A percentile compares a stretch with the other conserved stretches of the same genome.
phyloP scores from a whole-genome alignment of 2,329 filamentous ascomycete species.

The Neopestalotiopsis rosae region DNA sequence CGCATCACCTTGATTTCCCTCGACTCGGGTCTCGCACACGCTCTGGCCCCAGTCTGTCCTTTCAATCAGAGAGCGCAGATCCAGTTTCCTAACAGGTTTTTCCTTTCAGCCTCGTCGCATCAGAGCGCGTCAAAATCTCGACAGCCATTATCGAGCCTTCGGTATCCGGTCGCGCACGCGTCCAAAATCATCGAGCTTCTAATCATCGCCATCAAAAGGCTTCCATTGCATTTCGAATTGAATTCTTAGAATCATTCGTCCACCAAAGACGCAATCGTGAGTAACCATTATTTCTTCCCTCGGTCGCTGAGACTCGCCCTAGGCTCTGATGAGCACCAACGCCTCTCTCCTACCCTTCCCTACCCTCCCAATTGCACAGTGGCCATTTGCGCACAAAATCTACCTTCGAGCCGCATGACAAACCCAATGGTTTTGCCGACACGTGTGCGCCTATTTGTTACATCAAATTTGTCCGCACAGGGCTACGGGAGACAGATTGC shows the following conservation, averaged over 20 bases:
- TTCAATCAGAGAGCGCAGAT: background rate
- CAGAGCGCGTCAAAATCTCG: slow-evolving; percentile 13
- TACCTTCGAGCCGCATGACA: background rate
- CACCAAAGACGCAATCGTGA: background rate
- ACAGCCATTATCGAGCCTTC: background rate
- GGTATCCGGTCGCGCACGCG: background rate
- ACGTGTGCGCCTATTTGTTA: background rate
- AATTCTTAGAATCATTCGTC: background rate
- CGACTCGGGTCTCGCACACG: slow-evolving; percentile 2
- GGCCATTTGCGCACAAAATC: background rate
- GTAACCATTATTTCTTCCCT: background rate
- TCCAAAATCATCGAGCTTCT: background rate
- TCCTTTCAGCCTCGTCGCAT: slow-evolving; percentile 11
- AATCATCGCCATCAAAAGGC: background rate
- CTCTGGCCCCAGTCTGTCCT: background rate
- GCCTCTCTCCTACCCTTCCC: background rate
- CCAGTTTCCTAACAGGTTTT: background rate
- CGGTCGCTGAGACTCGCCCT: background rate
- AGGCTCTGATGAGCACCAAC: background rate
- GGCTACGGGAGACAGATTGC: background rate
- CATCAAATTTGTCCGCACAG: background rate
- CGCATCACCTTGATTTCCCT: background rate
- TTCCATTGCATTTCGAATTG: background rate
- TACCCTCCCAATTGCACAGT: background rate
- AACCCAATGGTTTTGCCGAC: background rate